Percentiles rank a stretch among this genome's conserved stretches.
These are phyloP conservation scores for Synchytrium microbalum DNA, from an alignment of 371 early-diverging fungal species.

Conservation along the genomic window DNA sequence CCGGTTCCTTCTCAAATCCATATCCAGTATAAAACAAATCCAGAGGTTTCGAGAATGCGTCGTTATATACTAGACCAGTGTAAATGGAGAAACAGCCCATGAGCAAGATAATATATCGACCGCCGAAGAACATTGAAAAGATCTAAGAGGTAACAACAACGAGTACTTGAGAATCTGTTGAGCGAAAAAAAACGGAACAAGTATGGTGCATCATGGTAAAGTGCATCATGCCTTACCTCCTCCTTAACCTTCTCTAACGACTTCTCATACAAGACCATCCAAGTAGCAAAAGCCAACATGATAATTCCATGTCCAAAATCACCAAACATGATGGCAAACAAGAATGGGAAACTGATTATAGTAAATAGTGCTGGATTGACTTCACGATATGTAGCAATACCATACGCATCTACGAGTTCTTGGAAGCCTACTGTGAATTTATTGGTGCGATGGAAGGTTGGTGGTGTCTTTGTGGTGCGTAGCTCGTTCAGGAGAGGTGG, in stretches of 20 bases:
- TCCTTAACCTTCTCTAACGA: slow-evolving; percentile 54
- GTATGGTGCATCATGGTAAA: not conserved
- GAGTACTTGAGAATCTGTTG: slow-evolving; percentile 3
- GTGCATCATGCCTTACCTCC: slow-evolving; percentile 57
- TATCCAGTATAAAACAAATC: slow-evolving; percentile 73
- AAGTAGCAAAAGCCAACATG: slow-evolving; percentile 67
- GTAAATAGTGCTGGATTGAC: slow-evolving; percentile 99
- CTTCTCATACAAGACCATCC: slow-evolving; percentile 77
- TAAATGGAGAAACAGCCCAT: slow-evolving; percentile 97
- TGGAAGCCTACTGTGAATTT: slow-evolving; percentile 96
- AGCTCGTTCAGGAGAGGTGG: slow-evolving; percentile 80
- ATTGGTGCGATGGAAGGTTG: slow-evolving; percentile 94
- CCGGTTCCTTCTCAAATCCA: slow-evolving; percentile 33
- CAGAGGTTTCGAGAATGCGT: slow-evolving; percentile 86
- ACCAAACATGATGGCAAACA: slow-evolving; percentile 99
- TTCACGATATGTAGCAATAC: slow-evolving; percentile 97
- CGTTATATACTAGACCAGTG: slow-evolving; percentile 98
- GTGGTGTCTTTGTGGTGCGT: slow-evolving; percentile 77
- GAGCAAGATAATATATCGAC: slow-evolving; percentile 95
- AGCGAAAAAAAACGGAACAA: not conserved
- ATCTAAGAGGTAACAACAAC: slow-evolving; percentile 42
- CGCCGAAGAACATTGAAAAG: slow-evolving; percentile 84
- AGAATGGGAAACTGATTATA: slow-evolving; percentile 96
- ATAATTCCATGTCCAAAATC: slow-evolving; percentile 98
- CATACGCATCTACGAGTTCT: slow-evolving; percentile 96